phyloP scores from a whole-genome alignment of 805 yeast species.

The Cyberlindnera euphorbiae region DNA sequence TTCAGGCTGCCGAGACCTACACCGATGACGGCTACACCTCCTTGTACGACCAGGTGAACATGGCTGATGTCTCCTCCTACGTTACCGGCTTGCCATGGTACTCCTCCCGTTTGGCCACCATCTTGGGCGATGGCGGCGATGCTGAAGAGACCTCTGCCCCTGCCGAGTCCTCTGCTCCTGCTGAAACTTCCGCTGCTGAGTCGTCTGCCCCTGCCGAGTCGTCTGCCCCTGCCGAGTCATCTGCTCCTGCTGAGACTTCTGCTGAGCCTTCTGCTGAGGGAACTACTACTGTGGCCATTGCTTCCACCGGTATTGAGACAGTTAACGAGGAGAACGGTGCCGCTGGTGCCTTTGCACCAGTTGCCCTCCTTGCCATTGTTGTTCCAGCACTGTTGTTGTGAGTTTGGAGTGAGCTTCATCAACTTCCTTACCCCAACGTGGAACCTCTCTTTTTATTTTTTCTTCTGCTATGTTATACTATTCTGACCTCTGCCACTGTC shows the following conservation, averaged over 20 bases:
- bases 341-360: constrained; percentile 15
- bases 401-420: too few relatives aligned
- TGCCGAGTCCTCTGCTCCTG: constrained; percentile 6
- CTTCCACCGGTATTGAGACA: constrained; percentile 8
- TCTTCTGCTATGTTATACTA: background rate
- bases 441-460: constrained; percentile 1
- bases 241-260: constrained; percentile 10
- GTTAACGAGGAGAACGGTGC: constrained; percentile 12
- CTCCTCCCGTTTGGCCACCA: constrained; percentile 17
- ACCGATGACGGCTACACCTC: constrained; percentile 32
- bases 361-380: constrained; percentile 13
- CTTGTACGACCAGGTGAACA: constrained; percentile 25
- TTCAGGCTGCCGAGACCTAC: constrained; percentile 27
- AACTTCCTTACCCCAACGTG: too few relatives aligned
- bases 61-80: constrained; percentile 22
- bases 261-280: constrained; percentile 6
- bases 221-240: constrained; percentile 7
- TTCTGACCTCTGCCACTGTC: too few relatives aligned
- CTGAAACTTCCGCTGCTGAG: too few relatives aligned
- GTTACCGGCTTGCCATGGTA: constrained; percentile 32
- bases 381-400: constrained; percentile 18
- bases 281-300: constrained; percentile 13
- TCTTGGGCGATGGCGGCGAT: constrained; percentile 6
- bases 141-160: constrained; percentile 8
- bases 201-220: constrained; percentile 10